Percentiles rank a stretch among this genome's conserved stretches.
Evolutionary conservation across 805 yeast species (phyloP).

Genomic region (Candida insectorum): DNA sequence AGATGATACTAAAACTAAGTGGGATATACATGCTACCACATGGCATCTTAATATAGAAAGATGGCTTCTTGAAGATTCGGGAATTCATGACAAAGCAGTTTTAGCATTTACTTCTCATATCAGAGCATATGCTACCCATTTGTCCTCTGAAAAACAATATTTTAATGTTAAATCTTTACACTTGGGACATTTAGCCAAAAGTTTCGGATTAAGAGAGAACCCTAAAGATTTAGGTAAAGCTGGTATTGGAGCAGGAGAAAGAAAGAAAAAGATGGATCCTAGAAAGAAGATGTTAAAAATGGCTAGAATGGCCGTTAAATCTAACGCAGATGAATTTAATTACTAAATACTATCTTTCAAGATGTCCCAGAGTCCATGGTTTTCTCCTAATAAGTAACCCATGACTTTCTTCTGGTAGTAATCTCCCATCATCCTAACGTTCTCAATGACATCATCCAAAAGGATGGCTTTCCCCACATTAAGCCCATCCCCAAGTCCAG

Average conservation of each 20-base stretch:
- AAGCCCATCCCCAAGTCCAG: constrained; percentile 66
- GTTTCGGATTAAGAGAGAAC: constrained; percentile 91
- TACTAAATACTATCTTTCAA: constrained; percentile 30
- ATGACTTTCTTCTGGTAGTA: constrained; percentile 60
- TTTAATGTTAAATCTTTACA: constrained; percentile 84
- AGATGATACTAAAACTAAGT: constrained; percentile 40
- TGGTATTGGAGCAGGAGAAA: constrained; percentile 26
- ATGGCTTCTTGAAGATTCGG: constrained; percentile 70
- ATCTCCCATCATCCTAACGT: constrained; percentile 51
- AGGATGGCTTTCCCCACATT: constrained; percentile 77
- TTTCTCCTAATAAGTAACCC: constrained; percentile 69
- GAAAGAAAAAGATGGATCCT: constrained; percentile 56
- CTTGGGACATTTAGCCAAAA: constrained; percentile 93
- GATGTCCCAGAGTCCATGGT: constrained; percentile 66
- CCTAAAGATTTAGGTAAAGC: constrained; percentile 73
- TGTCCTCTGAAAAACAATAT: constrained; percentile 69
- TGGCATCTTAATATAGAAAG: constrained; percentile 92
- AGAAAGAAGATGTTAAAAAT: constrained; percentile 69
- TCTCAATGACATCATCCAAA: constrained; percentile 78
- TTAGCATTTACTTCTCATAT: constrained; percentile 85
- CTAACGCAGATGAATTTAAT: constrained; percentile 73
- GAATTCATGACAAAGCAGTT: constrained; percentile 62
- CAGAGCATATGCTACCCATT: constrained; percentile 95
- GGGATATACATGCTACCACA: constrained; percentile 96
- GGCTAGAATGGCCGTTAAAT: constrained; percentile 66